Percentiles rank a stretch among this genome's conserved stretches.
Evolutionary conservation across 768 basidiomycete genomes (phyloP).

Genomic region (Tubosaeta sp.): DNA sequence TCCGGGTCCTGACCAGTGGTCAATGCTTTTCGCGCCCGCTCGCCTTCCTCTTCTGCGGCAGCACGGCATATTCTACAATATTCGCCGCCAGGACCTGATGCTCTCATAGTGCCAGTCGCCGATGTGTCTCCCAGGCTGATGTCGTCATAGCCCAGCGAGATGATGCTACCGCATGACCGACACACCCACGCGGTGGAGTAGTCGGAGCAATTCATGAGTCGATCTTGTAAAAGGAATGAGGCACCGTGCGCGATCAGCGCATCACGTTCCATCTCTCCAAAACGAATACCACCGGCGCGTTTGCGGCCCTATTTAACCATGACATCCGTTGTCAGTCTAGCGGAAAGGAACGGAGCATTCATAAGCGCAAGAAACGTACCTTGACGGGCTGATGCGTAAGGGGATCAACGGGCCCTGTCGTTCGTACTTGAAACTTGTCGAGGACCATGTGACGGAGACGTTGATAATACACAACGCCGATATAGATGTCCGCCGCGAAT

Average conservation of each 20-base stretch:
- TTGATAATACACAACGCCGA: slow-evolving; percentile 98
- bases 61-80: slow-evolving; percentile 93
- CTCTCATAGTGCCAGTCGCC: slow-evolving; percentile 45
- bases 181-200: slow-evolving; percentile 99
- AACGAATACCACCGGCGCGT: slow-evolving; percentile 97
- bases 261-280: slow-evolving; percentile 99
- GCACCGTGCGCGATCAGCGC: slow-evolving; percentile 98
- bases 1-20: slow-evolving; percentile 51
- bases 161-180: slow-evolving; percentile 90
- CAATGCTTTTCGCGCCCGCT: slow-evolving; percentile 54
- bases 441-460: slow-evolving; percentile 98
- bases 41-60: slow-evolving; percentile 59
- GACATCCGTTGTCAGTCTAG: slow-evolving; percentile 4
- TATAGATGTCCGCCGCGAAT: slow-evolving; percentile 97
- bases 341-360: background rate
- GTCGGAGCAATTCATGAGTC: slow-evolving; percentile 99
- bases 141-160: slow-evolving; percentile 95
- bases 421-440: slow-evolving; percentile 99
- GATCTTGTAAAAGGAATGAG: slow-evolving; percentile 95
- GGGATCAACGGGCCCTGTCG: slow-evolving; percentile 95
- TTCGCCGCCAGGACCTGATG: slow-evolving; percentile 79
- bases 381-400: slow-evolving; percentile 97
- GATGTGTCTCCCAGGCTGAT: slow-evolving; percentile 64
- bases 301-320: slow-evolving; percentile 75
- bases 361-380: slow-evolving; percentile 41